Evolutionary conservation across 2,329 filamentous ascomycete species (phyloP).

Genomic region (Xylaria arbuscula): DNA sequence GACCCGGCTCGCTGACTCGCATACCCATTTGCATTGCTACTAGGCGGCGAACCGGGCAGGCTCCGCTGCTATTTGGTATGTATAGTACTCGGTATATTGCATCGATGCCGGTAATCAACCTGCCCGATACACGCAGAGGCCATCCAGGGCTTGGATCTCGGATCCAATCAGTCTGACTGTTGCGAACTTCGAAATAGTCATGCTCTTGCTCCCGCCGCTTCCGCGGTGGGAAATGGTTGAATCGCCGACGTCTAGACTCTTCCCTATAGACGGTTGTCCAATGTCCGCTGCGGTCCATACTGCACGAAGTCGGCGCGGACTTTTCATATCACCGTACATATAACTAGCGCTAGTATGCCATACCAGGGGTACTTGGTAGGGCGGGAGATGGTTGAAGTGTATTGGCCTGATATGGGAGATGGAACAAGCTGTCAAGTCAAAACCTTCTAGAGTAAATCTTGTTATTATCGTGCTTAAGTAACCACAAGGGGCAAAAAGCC

Average conservation of each 20-base stretch:
- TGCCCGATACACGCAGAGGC: constrained; percentile 20
- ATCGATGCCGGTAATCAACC: constrained; percentile 4
- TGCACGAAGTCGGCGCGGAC: not conserved
- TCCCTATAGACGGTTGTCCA: not conserved
- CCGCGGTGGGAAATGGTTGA: constrained; percentile 7
- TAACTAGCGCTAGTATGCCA: not conserved
- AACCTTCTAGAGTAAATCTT: not conserved
- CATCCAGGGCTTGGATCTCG: constrained; percentile 14
- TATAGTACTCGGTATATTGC: constrained; percentile 25
- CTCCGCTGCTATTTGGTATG: constrained; percentile 16
- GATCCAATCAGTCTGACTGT: not conserved
- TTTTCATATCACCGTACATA: not conserved
- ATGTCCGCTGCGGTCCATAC: constrained; percentile 10
- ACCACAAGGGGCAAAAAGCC: not conserved
- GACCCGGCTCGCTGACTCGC: constrained; percentile 8
- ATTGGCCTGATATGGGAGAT: not conserved
- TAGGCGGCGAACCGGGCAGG: constrained; percentile 6
- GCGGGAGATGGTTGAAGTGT: not conserved
- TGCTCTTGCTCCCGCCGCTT: constrained; percentile 25
- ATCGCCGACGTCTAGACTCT: constrained; percentile 24
- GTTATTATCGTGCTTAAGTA: not conserved
- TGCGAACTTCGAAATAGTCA: not conserved
- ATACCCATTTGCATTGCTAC: not conserved
- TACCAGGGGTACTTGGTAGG: not conserved
- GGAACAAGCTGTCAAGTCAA: not conserved